Percentiles rank a stretch among this genome's conserved stretches.
These are phyloP conservation scores for Metschnikowia vanudenii DNA, from an alignment of 805 yeast species.

Conservation along the genomic window DNA sequence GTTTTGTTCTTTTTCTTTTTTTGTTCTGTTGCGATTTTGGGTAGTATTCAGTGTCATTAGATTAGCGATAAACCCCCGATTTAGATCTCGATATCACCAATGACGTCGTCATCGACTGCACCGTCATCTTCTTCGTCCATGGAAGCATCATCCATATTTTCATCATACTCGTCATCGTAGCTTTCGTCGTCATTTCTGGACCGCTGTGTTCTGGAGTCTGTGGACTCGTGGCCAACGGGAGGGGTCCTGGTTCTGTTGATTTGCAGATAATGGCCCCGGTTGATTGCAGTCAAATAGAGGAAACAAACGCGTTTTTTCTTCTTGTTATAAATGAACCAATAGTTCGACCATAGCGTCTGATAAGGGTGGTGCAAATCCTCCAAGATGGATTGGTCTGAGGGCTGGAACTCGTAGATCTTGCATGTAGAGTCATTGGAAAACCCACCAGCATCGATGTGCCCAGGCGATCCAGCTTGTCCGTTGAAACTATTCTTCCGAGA, in stretches of 20 bases:
- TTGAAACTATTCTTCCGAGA: slow-evolving; percentile 31
- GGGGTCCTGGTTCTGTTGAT: slow-evolving; percentile 13
- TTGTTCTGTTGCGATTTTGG: background rate
- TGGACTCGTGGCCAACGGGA: slow-evolving; percentile 25
- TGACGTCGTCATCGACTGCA: slow-evolving; percentile 30
- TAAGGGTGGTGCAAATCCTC: slow-evolving; percentile 55
- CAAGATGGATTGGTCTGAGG: slow-evolving; percentile 56
- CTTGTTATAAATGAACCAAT: slow-evolving; percentile 91
- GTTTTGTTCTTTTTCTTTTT: too few species aligned
- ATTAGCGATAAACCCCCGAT: background rate
- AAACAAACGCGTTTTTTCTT: slow-evolving; percentile 89
- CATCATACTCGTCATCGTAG: slow-evolving; percentile 19
- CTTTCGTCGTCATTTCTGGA: slow-evolving; percentile 6
- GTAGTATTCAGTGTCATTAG: background rate
- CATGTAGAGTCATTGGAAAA: slow-evolving; percentile 39
- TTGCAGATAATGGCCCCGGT: slow-evolving; percentile 37
- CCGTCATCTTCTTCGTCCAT: slow-evolving; percentile 16
- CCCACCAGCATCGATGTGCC: slow-evolving; percentile 6
- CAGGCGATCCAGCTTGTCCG: slow-evolving; percentile 16
- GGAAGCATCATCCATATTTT: slow-evolving; percentile 17
- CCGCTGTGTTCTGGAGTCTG: slow-evolving; percentile 16
- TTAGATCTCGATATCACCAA: slow-evolving; percentile 40
- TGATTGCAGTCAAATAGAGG: slow-evolving; percentile 60
- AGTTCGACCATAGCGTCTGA: slow-evolving; percentile 65
- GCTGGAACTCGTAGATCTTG: slow-evolving; percentile 61